Evolutionary conservation across 495 filamentous ascomycete genomes (phyloP).

Genomic region (Neurospora sp.): DNA sequence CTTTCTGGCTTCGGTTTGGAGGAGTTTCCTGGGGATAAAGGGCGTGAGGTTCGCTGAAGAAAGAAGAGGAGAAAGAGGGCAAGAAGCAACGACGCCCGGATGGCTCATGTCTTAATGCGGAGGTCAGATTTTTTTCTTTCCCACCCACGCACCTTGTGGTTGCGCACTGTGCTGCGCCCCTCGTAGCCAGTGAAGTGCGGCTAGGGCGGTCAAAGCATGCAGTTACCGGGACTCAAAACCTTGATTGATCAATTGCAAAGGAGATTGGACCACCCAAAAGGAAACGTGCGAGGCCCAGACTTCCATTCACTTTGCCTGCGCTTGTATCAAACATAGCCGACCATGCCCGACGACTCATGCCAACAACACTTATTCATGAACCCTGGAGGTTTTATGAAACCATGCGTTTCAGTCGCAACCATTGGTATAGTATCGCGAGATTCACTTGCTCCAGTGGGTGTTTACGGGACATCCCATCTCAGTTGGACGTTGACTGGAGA

Average conservation of each 20-base stretch:
- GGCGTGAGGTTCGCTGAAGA: constrained; percentile 18
- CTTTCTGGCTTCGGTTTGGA: constrained; percentile 20
- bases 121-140: constrained; percentile 23
- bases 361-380: background rate
- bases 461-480: background rate
- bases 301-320: background rate
- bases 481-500: background rate
- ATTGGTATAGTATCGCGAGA: background rate
- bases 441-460: background rate
- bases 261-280: background rate
- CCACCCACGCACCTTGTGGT: background rate
- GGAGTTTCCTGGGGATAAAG: constrained; percentile 21
- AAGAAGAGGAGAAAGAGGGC: constrained; percentile 14
- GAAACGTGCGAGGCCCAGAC: background rate
- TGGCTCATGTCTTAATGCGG: constrained; percentile 10
- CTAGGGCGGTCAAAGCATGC: background rate
- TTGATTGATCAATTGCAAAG: background rate
- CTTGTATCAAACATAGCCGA: background rate
- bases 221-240: background rate
- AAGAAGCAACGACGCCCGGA: constrained; percentile 3
- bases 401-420: background rate
- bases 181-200: background rate
- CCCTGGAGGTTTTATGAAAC: background rate
- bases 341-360: background rate
- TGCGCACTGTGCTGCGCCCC: background rate